These are phyloP conservation scores for Magnolia kwangsiensis DNA, from an alignment of 164 flowering plant species.

Conservation along the genomic window DNA sequence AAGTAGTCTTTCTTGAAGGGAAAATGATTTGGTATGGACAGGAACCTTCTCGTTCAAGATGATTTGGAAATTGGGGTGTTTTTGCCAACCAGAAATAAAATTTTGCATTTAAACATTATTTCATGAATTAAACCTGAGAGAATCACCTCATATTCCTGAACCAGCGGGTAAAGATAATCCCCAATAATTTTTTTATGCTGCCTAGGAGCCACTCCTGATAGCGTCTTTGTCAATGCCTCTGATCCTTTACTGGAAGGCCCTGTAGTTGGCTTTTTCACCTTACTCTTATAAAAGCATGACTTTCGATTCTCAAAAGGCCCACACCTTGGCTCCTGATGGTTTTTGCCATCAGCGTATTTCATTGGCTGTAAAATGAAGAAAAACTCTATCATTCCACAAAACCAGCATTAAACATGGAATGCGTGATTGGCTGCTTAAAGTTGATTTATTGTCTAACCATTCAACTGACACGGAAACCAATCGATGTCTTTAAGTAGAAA, in stretches of 20 bases:
- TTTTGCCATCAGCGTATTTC: background rate
- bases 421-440: background rate
- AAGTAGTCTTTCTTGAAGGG: background rate
- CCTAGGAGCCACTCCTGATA: background rate
- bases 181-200: background rate
- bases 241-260: background rate
- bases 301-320: background rate
- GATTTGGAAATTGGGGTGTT: background rate
- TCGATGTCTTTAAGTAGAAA: too few species aligned
- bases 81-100: background rate
- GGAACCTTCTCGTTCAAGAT: too few species aligned
- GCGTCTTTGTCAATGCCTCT: background rate
- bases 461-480: background rate
- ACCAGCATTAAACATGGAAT: background rate
- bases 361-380: background rate
- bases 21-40: background rate
- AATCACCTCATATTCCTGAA: conserved; percentile 3
- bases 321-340: background rate
- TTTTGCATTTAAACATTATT: too few species aligned
- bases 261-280: background rate
- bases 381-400: background rate
- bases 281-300: background rate
- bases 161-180: background rate
- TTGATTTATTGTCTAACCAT: background rate
- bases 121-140: background rate